Conservation (phyloP, 2,329 filamentous ascomycete genomes). For the Eutypa lata region DNA sequence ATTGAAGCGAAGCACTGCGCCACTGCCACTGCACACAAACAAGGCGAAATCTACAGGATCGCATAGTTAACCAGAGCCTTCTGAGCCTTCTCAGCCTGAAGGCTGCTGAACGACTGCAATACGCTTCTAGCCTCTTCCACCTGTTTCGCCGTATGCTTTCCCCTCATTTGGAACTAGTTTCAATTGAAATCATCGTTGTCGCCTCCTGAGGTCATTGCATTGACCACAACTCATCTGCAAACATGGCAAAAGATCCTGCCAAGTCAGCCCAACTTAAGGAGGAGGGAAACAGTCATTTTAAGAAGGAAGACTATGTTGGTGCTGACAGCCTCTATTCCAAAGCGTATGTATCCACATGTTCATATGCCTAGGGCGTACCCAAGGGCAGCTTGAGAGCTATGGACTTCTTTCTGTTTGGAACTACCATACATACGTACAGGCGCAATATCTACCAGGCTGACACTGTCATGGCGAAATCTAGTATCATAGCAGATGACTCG, state of each 20-base stretch:
- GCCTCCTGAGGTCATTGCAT: neutral
- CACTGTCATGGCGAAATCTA: conserved; percentile 28
- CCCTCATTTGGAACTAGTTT: too few species aligned
- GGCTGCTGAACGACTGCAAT: too few species aligned
- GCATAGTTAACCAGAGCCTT: too few species aligned
- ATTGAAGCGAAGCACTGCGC: too few species aligned
- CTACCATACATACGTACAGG: neutral
- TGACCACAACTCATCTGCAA: conserved; percentile 13
- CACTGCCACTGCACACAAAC: too few species aligned
- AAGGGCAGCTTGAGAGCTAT: too few species aligned
- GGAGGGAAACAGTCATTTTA: conserved; percentile 64
- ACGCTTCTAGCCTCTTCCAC: too few species aligned
- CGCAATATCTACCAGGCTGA: neutral
- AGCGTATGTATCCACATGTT: conserved; percentile 48
- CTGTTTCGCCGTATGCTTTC: too few species aligned
- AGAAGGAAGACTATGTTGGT: conserved; percentile 58
- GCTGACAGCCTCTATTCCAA: conserved; percentile 72
- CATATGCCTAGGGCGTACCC: neutral
- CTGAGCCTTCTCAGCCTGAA: too few species aligned
- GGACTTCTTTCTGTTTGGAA: too few species aligned
- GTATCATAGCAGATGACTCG: conserved; percentile 72
- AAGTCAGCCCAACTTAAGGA: conserved; percentile 46
- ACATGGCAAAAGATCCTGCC: conserved; percentile 21
- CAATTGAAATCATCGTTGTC: neutral
- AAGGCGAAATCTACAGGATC: too few species aligned